Percentiles rank a stretch among this genome's conserved stretches.
These are phyloP conservation scores for Penicillium robsamsonii DNA, from an alignment of 495 filamentous ascomycete genomes.

Conservation along the genomic window DNA sequence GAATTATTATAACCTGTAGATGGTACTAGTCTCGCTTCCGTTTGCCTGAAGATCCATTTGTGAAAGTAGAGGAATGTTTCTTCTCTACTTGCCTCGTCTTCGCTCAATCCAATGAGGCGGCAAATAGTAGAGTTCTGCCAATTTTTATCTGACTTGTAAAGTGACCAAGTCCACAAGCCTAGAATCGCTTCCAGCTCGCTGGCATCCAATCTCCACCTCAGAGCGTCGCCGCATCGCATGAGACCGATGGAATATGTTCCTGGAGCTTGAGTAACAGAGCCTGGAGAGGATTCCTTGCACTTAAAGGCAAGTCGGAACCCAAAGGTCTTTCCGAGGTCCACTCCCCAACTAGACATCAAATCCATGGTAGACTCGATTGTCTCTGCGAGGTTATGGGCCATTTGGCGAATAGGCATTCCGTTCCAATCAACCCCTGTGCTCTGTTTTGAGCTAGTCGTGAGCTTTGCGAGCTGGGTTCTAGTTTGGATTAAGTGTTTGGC, in stretches of 20 bases:
- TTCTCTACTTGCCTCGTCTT: constrained; percentile 19
- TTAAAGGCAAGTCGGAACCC: constrained; percentile 25
- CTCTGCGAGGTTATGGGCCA: constrained; percentile 27
- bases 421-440: constrained; percentile 28
- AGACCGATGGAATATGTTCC: constrained; percentile 23
- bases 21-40: constrained; percentile 28
- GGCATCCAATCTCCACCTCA: constrained; percentile 29
- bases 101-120: constrained; percentile 30
- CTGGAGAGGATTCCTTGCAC: constrained; percentile 13
- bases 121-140: constrained; percentile 17
- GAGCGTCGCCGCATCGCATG: constrained; percentile 24
- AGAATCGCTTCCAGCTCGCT: constrained; percentile 36
- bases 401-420: constrained; percentile 31
- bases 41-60: constrained; percentile 41
- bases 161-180: constrained; percentile 37
- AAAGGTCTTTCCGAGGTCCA: constrained; percentile 13
- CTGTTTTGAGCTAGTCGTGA: constrained; percentile 22
- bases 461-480: constrained; percentile 26
- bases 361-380: constrained; percentile 38
- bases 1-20: constrained; percentile 21
- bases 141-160: constrained; percentile 25
- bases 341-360: constrained; percentile 30
- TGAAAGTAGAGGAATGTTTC: constrained; percentile 34
- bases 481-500: constrained; percentile 25
- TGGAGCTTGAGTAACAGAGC: not conserved